Evolutionary conservation across 1,284 basidiomycete genomes (phyloP).

Genomic region (Austropuccinia psidii): DNA sequence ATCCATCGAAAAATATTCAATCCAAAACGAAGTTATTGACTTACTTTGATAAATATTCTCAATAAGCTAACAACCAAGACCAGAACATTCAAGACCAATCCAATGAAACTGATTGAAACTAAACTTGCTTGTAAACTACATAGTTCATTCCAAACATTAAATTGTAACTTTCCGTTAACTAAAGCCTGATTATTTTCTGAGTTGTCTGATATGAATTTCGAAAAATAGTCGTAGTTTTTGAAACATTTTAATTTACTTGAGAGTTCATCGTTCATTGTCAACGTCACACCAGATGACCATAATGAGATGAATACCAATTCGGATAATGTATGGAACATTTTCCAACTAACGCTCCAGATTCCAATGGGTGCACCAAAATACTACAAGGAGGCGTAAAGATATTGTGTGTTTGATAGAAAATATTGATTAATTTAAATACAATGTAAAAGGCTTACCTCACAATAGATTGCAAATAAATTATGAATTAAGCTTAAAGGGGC

Average conservation of each 20-base stretch:
- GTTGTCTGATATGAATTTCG: slow-evolving; percentile 40
- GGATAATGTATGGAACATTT: slow-evolving; percentile 67
- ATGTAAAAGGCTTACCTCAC: slow-evolving; percentile 21
- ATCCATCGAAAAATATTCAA: background rate
- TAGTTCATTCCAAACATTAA: slow-evolving; percentile 48
- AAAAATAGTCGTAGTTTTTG: slow-evolving; percentile 47
- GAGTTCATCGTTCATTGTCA: slow-evolving; percentile 84
- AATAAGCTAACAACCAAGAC: slow-evolving; percentile 77
- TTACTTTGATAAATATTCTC: slow-evolving; percentile 74
- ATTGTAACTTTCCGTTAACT: slow-evolving; percentile 47
- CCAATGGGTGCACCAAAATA: slow-evolving; percentile 85
- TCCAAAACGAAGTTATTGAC: background rate
- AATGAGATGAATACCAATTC: slow-evolving; percentile 83
- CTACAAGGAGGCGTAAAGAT: slow-evolving; percentile 50
- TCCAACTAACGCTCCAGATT: slow-evolving; percentile 73
- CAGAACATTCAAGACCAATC: slow-evolving; percentile 65
- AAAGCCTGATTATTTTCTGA: slow-evolving; percentile 43
- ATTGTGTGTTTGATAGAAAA: background rate
- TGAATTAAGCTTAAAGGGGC: slow-evolving; percentile 74
- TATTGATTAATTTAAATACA: background rate
- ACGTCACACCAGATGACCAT: slow-evolving; percentile 80
- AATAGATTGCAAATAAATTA: slow-evolving; percentile 65
- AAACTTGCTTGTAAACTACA: slow-evolving; percentile 26
- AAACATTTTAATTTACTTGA: slow-evolving; percentile 73
- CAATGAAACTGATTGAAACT: slow-evolving; percentile 55